Evolutionary conservation across 2,329 filamentous ascomycete genomes (phyloP).

Genomic region (Fusarium mexicanum): DNA sequence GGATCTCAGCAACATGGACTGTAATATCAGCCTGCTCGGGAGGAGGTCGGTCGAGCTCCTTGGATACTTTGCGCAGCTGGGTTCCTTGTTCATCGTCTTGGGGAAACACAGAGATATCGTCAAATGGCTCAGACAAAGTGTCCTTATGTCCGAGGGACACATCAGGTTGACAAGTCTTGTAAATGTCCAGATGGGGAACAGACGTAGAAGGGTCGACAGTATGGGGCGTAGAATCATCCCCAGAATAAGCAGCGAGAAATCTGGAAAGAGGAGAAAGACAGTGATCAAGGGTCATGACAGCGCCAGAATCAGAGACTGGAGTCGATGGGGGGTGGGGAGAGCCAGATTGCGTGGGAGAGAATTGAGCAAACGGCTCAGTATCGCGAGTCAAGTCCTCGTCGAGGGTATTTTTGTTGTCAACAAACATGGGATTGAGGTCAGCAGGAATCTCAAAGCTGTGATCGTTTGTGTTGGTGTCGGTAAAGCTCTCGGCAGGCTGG

Average conservation of each 20-base stretch:
- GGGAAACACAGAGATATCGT: background rate
- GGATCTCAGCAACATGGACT: background rate
- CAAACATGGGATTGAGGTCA: background rate
- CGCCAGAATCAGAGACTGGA: background rate
- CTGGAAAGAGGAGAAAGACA: background rate
- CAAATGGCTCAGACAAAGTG: background rate
- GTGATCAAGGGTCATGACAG: background rate
- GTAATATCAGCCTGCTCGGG: background rate
- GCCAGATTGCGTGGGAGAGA: background rate
- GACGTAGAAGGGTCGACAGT: background rate
- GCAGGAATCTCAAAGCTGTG: background rate
- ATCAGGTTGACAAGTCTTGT: background rate
- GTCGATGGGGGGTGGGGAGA: background rate
- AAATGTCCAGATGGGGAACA: background rate
- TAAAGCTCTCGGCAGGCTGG: background rate
- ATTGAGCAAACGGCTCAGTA: background rate
- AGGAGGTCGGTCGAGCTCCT: background rate
- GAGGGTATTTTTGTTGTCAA: background rate
- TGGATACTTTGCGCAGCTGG: conserved; percentile 4
- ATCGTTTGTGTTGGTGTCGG: background rate
- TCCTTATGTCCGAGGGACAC: background rate
- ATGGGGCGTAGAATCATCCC: background rate
- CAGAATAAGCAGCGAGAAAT: background rate
- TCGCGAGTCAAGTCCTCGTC: background rate
- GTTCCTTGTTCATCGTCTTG: background rate